Percentiles rank a stretch among this genome's conserved stretches.
Evolutionary conservation across 257 asterid species (phyloP).

Genomic region (Gentiana dahurica): DNA sequence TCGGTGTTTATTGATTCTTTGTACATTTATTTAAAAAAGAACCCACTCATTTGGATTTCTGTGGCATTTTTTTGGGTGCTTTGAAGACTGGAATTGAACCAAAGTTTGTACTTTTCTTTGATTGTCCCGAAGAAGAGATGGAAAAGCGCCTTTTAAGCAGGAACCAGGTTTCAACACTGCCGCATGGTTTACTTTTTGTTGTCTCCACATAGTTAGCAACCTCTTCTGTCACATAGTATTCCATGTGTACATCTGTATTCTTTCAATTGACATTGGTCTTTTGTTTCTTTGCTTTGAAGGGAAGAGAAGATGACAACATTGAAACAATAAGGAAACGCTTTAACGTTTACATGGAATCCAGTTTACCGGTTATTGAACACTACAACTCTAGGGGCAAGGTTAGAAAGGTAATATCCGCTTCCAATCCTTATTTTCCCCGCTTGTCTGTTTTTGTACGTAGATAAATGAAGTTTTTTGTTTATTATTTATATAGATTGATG

Average conservation of each 20-base stretch:
- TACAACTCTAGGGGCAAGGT: slow-evolving; percentile 68
- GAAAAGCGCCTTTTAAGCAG: slow-evolving; percentile 35
- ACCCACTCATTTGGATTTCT: too few relatives aligned
- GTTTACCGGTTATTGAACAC: slow-evolving; percentile 41
- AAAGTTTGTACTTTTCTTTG: slow-evolving; percentile 42
- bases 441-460: background rate
- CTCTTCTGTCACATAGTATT: too few relatives aligned
- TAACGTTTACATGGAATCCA: slow-evolving; percentile 36
- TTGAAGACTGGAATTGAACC: slow-evolving; percentile 78
- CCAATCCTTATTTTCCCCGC: background rate
- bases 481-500: slow-evolving; percentile 47
- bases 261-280: background rate
- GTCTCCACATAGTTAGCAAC: background rate
- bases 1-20: background rate
- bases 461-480: background rate
- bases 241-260: slow-evolving; percentile 1
- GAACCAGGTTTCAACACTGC: slow-evolving; percentile 20
- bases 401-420: slow-evolving; percentile 41
- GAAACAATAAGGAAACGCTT: slow-evolving; percentile 46
- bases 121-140: slow-evolving; percentile 41
- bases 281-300: slow-evolving; percentile 14
- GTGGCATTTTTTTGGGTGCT: background rate
- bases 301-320: slow-evolving; percentile 46
- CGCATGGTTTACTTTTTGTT: background rate
- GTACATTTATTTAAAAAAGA: background rate